Percentiles rank a stretch among this genome's conserved stretches.
Conservation (phyloP, 352 stramenopile species). For the Thalassiosira hispida region DNA sequence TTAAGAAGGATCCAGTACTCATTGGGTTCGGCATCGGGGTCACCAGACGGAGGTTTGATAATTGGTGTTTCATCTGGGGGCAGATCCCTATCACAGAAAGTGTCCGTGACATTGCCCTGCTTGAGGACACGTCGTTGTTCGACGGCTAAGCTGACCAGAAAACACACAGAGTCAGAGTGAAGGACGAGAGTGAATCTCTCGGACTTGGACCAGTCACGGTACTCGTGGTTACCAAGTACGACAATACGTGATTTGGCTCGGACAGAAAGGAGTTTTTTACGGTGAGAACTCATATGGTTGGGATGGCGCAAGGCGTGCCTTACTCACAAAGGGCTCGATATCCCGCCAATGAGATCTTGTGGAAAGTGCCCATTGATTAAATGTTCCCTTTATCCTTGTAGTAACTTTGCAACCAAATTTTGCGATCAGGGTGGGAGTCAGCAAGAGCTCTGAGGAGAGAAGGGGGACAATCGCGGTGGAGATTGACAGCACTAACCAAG, state of each 20-base stretch:
- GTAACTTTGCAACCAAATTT: conserved; percentile 2
- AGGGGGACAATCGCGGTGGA: neutral
- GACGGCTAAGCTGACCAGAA: conserved; percentile 8
- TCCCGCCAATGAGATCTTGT: neutral
- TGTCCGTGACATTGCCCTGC: conserved; percentile 37
- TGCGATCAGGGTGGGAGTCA: neutral
- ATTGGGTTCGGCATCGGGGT: conserved; percentile 7
- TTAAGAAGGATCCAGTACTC: conserved; percentile 40
- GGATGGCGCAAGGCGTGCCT: conserved; percentile 8
- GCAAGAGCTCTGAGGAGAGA: conserved; percentile 16
- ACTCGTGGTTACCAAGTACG: conserved; percentile 33
- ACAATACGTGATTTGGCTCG: conserved; percentile 33
- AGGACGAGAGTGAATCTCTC: conserved; percentile 34
- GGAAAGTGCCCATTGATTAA: neutral
- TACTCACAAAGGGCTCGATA: conserved; percentile 1
- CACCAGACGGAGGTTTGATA: conserved; percentile 12
- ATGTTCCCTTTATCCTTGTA: conserved; percentile 22
- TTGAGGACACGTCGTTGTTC: conserved; percentile 1
- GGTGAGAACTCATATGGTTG: conserved; percentile 32
- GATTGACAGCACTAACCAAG: neutral
- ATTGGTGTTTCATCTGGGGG: conserved; percentile 23
- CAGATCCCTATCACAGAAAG: conserved; percentile 22
- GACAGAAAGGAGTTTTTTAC: conserved; percentile 22
- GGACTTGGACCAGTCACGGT: conserved; percentile 25
- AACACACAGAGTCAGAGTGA: neutral